These are phyloP conservation scores for Myxozyma melibiosi DNA, from an alignment of 805 yeast species.

Conservation along the genomic window DNA sequence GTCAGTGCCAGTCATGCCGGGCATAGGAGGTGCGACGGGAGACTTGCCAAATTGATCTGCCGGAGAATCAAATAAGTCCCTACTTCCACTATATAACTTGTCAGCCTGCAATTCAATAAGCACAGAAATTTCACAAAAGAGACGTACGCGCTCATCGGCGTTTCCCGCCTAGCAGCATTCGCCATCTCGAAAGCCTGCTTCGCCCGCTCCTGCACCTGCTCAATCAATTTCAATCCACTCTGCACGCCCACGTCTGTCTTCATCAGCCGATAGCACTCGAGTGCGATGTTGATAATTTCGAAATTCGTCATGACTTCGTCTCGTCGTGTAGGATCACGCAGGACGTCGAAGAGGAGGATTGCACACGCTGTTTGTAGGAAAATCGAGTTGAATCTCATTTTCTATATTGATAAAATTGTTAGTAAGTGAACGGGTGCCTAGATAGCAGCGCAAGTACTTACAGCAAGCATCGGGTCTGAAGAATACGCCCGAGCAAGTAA, in stretches of 20 bases:
- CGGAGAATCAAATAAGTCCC: no score
- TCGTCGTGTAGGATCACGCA: conserved; percentile 24
- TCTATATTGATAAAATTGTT: conserved; percentile 6
- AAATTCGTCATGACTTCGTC: conserved; percentile 30
- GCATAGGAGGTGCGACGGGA: no score
- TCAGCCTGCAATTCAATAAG: not conserved
- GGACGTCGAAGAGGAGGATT: conserved; percentile 25
- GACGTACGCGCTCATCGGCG: not conserved
- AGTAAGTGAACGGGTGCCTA: not conserved
- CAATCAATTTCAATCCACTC: conserved; percentile 25
- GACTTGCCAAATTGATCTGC: no score
- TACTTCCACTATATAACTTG: not conserved
- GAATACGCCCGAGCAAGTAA: conserved; percentile 30
- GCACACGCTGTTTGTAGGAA: conserved; percentile 32
- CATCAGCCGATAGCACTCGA: conserved; percentile 31
- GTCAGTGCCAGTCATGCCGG: no score
- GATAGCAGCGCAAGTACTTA: not conserved
- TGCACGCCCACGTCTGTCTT: conserved; percentile 19
- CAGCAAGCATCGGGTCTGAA: conserved; percentile 28
- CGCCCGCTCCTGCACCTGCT: conserved; percentile 30
- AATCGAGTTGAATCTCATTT: conserved; percentile 31
- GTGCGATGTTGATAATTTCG: conserved; percentile 30
- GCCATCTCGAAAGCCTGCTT: conserved; percentile 25
- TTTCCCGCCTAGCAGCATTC: not conserved
- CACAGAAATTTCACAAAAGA: not conserved